A percentile compares a stretch with the other conserved stretches of the same genome.
Conservation (phyloP, 495 filamentous ascomycete genomes). For the Recurvomyces mirabilis region DNA sequence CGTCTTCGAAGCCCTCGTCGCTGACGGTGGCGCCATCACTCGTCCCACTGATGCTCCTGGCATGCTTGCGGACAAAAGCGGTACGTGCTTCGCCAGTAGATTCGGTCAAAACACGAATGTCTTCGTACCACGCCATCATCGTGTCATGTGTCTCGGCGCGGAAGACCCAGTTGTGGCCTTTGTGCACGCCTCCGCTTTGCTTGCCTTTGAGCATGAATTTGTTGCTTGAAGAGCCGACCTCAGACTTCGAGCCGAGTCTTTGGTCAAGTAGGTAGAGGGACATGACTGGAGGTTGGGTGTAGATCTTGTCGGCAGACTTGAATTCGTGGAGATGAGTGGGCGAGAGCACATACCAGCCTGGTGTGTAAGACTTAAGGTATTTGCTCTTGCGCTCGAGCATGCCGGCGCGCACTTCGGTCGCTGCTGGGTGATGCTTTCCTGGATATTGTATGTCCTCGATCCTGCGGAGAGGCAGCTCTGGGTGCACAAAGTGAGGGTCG, state of each 20-base stretch:
- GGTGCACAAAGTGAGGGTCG: conserved; percentile 82
- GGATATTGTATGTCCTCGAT: conserved; percentile 83
- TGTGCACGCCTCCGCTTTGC: conserved; percentile 85
- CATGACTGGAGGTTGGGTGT: conserved; percentile 75
- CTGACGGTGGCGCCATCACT: conserved; percentile 55
- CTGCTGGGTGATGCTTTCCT: conserved; percentile 79
- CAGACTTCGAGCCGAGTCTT: conserved; percentile 85
- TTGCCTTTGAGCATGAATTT: conserved; percentile 96
- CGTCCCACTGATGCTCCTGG: conserved; percentile 58
- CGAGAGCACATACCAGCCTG: conserved; percentile 95
- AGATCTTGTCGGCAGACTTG: conserved; percentile 71
- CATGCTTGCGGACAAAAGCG: conserved; percentile 70
- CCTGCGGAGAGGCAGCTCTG: conserved; percentile 62
- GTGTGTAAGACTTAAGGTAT: conserved; percentile 94
- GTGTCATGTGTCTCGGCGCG: conserved; percentile 88
- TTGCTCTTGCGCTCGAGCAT: conserved; percentile 96
- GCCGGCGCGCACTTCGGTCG: conserved; percentile 75
- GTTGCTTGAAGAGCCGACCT: conserved; percentile 76
- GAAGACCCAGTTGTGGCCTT: conserved; percentile 96
- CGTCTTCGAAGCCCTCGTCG: conserved; percentile 74
- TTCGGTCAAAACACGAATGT: conserved; percentile 77
- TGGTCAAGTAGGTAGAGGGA: conserved; percentile 90
- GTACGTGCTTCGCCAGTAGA: conserved; percentile 81
- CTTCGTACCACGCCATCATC: conserved; percentile 94
- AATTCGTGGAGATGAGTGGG: conserved; percentile 97